Evolutionary conservation across 352 stramenopile genomes (phyloP).

Genomic region (Thalassiosira mediterranea): DNA sequence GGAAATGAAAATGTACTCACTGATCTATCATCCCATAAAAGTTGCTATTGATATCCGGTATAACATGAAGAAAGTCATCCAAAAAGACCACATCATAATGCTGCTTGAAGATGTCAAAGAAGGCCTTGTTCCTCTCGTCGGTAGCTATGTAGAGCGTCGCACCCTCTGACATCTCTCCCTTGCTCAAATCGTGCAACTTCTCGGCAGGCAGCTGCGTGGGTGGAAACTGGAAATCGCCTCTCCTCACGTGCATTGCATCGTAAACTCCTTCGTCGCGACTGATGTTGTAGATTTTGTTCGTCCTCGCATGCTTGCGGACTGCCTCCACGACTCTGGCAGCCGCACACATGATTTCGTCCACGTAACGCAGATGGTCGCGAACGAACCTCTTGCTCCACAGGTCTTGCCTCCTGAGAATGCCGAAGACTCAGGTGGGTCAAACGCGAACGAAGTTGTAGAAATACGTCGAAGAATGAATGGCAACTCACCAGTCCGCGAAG

Average conservation of each 20-base stretch:
- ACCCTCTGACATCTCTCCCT: slow-evolving; percentile 43
- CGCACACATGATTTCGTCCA: slow-evolving; percentile 85
- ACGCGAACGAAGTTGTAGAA: too few species aligned
- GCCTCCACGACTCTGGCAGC: slow-evolving; percentile 74
- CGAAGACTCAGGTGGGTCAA: too few species aligned
- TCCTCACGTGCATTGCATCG: slow-evolving; percentile 60
- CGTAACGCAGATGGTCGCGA: slow-evolving; percentile 78
- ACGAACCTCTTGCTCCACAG: slow-evolving; percentile 81
- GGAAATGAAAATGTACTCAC: slow-evolving; percentile 60
- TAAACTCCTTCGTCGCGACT: slow-evolving; percentile 49
- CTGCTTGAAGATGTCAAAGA: slow-evolving; percentile 83
- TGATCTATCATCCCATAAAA: slow-evolving; percentile 84
- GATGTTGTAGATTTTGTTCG: slow-evolving; percentile 30
- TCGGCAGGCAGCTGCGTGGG: slow-evolving; percentile 57
- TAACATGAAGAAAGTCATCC: slow-evolving; percentile 54
- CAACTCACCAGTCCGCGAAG: slow-evolving; percentile 62
- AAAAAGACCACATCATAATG: slow-evolving; percentile 59
- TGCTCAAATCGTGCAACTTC: slow-evolving; percentile 64
- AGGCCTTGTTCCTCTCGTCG: slow-evolving; percentile 83
- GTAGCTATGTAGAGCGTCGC: slow-evolving; percentile 83
- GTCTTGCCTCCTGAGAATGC: slow-evolving; percentile 79
- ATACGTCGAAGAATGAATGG: too few species aligned
- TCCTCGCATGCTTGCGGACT: slow-evolving; percentile 54
- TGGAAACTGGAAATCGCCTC: slow-evolving; percentile 78
- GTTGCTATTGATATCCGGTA: slow-evolving; percentile 61